Base-by-base conservation (phyloP, 2,329 filamentous ascomycete species). In the Aspergillus persii region DNA sequence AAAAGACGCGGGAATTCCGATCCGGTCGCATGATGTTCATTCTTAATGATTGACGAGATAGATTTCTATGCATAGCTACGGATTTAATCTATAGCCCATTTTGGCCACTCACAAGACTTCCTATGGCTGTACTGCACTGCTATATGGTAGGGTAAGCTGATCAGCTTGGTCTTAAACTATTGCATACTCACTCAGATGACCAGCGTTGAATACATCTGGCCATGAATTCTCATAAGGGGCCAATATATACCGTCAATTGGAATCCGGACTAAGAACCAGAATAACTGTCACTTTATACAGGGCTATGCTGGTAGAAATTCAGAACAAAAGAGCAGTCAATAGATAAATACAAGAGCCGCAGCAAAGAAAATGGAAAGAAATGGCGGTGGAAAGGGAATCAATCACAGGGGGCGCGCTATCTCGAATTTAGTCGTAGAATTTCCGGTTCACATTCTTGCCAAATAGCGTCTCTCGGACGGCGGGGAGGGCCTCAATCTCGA, bases 381-480 rank as follows among this genome's bases (percentile, higher is more conserved):
- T 33, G 30, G 33, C 44, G 44, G 26, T 49, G 36, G 49, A 59
- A 54, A 54, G 50, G 26, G 44, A 58, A 58, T 46, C 50, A 58
- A 58, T 46, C 50, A 58, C 58, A 60, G 59, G 46, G 52, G 47
- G 50, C 54, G 54, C 50, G 46, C n/a, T 52, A 62, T 81, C 33
- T 23, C 56, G 30, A 41, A 39, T 70, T 75, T 88, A 99, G 75
- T 98, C 93, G 73, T 86, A 90, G 86, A 98, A 99, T 80, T 89
- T 96, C 76, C 95, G 89, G 85, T 98, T 97, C 69, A 87, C 84
- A 82, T 99, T 99, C 81, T 91, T 89, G 61, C 95, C 95, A 72
- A 99, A 99, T 60, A 99, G 83, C 15, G 89, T 89, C 76, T 90
- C 86, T 72, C 95, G 86, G 71, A 99, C 88, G 49, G 87, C 87